Evolutionary conservation across 805 yeast species (phyloP).

Genomic region (Barnettozyma sucrosica): DNA sequence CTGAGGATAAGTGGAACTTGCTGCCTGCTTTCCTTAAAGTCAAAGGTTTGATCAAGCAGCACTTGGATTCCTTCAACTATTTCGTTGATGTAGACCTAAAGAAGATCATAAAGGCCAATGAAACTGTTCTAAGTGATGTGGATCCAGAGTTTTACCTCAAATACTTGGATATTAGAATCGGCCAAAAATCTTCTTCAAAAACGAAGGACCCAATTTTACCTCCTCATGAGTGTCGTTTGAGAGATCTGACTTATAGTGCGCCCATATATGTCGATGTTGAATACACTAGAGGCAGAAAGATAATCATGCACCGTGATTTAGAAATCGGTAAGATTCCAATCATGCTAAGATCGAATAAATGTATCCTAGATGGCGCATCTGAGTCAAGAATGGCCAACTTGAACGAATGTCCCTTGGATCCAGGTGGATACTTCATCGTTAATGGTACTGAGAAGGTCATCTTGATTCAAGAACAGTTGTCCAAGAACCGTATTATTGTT

Average conservation of each 20-base stretch:
- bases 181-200: conserved; percentile 57
- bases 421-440: conserved; percentile 97
- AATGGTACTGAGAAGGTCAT: conserved; percentile 98
- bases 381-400: conserved; percentile 82
- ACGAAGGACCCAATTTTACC: conserved; percentile 59
- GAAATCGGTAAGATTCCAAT: conserved; percentile 99
- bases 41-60: conserved; percentile 95
- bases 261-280: conserved; percentile 96
- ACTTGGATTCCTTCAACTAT: conserved; percentile 95
- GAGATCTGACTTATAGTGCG: conserved; percentile 92
- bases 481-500: conserved; percentile 95
- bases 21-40: conserved; percentile 94
- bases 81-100: conserved; percentile 91
- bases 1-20: conserved; percentile 95
- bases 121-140: conserved; percentile 83
- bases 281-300: conserved; percentile 90
- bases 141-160: conserved; percentile 95
- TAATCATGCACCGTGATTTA: conserved; percentile 81
- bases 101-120: conserved; percentile 89
- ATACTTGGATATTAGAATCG: conserved; percentile 89
- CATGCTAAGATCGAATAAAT: conserved; percentile 90
- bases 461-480: conserved; percentile 91
- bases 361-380: conserved; percentile 73
- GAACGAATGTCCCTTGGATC: conserved; percentile 95
- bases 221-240: conserved; percentile 92